Evolutionary conservation across 2,329 filamentous ascomycete genomes (phyloP).

Genomic region (Massarina eburnea): DNA sequence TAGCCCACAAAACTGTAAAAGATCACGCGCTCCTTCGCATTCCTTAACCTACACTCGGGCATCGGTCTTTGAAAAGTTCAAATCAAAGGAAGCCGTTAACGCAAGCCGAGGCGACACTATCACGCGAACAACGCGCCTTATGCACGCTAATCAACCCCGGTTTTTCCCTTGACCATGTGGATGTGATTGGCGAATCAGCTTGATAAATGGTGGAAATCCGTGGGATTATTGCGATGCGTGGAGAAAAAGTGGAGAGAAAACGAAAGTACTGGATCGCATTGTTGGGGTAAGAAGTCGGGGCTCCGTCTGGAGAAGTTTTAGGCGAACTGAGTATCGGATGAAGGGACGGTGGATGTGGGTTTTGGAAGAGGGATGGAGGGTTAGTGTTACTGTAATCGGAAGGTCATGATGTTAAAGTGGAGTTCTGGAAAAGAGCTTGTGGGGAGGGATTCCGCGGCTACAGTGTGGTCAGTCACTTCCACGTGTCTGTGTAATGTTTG

Average conservation of each 20-base stretch:
- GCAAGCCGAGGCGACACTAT: slow-evolving; percentile 5
- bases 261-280: not conserved
- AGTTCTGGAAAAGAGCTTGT: not conserved
- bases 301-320: not conserved
- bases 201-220: not conserved
- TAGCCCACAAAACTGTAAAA: too few relatives aligned
- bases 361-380: not conserved
- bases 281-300: not conserved
- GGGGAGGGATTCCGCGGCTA: not conserved
- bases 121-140: not conserved
- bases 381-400: not conserved
- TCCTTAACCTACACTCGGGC: not conserved
- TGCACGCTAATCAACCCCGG: not conserved
- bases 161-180: not conserved
- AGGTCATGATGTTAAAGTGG: not conserved
- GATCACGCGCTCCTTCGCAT: not conserved
- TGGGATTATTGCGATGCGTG: not conserved
- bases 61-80: not conserved
- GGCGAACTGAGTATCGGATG: too few relatives aligned
- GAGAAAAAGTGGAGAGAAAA: not conserved
- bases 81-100: not conserved
- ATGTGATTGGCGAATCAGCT: not conserved
- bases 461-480: too few relatives aligned
- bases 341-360: not conserved
- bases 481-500: too few relatives aligned